A percentile compares a stretch with the other conserved stretches of the same genome.
Conservation (phyloP, 306 rosid species). For the Chamaecrista fasciculata region DNA sequence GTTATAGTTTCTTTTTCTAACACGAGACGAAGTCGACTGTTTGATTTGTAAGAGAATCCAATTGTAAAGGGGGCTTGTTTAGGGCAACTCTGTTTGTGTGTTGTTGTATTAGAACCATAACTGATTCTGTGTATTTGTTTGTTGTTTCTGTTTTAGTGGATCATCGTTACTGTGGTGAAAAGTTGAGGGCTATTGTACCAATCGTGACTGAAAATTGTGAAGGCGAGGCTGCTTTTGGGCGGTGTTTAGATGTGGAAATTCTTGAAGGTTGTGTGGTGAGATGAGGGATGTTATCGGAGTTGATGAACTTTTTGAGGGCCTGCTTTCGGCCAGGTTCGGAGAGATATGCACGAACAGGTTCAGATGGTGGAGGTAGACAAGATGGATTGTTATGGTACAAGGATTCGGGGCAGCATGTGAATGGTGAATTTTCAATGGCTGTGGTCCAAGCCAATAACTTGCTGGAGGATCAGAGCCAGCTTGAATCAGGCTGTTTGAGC, state of each 20-base stretch:
- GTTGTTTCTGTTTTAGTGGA: conserved; percentile 39
- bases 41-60: not conserved
- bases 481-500: conserved; percentile 63
- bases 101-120: conserved; percentile 21
- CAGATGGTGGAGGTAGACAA: conserved; percentile 58
- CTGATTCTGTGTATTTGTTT: conserved; percentile 37
- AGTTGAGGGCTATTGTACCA: conserved; percentile 21
- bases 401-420: conserved; percentile 58
- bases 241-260: conserved; percentile 65
- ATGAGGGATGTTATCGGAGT: conserved; percentile 78
- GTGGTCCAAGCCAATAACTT: conserved; percentile 71
- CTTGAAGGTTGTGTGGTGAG: conserved; percentile 54
- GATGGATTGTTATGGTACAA: conserved; percentile 73
- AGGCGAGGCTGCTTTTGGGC: conserved; percentile 29
- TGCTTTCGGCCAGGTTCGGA: conserved; percentile 67
- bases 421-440: conserved; percentile 72
- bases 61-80: conserved; percentile 26
- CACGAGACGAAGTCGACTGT: conserved; percentile 5
- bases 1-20: conserved; percentile 37
- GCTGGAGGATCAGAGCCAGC: conserved; percentile 73
- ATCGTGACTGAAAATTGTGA: conserved; percentile 33
- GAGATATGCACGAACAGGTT: conserved; percentile 30
- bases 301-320: conserved; percentile 61
- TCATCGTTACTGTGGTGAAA: conserved; percentile 33
- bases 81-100: conserved; percentile 24